Conservation (phyloP, 306 rosid genomes). For the Trifolium pratense region DNA sequence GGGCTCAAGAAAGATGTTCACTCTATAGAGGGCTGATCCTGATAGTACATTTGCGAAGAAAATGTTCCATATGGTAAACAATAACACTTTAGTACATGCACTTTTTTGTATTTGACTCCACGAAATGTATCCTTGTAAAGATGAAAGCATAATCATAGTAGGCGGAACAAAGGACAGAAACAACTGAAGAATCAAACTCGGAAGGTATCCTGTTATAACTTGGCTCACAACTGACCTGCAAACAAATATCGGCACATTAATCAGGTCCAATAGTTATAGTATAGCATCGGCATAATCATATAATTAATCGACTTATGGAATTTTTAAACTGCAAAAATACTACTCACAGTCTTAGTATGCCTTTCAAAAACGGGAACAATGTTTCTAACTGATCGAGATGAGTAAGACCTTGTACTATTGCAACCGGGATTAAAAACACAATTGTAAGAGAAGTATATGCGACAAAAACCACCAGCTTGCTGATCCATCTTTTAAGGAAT, state of each 20-base stretch:
- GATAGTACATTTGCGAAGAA: constrained; percentile 90
- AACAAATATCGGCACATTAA: too few species aligned
- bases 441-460: constrained; percentile 60
- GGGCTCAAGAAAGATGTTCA: constrained; percentile 75
- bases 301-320: too few species aligned
- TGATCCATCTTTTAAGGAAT: constrained; percentile 69
- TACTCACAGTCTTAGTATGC: constrained; percentile 68
- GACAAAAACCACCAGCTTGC: constrained; percentile 60
- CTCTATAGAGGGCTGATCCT: constrained; percentile 72
- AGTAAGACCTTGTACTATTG: constrained; percentile 78
- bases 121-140: constrained; percentile 77
- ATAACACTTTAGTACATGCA: constrained; percentile 75
- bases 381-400: constrained; percentile 68
- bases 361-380: constrained; percentile 71
- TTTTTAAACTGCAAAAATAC: too few species aligned
- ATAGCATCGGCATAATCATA: too few species aligned
- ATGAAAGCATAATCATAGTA: constrained; percentile 70
- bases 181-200: constrained; percentile 80
- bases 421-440: constrained; percentile 79
- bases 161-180: constrained; percentile 75
- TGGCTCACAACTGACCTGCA: constrained; percentile 77
- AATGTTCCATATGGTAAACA: constrained; percentile 85
- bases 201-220: constrained; percentile 91
- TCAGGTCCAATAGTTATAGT: too few species aligned
- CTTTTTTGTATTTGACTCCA: constrained; percentile 68